Evolutionary conservation across 768 basidiomycete genomes (phyloP).

Genomic region (Termitomyces eurrhizus): DNA sequence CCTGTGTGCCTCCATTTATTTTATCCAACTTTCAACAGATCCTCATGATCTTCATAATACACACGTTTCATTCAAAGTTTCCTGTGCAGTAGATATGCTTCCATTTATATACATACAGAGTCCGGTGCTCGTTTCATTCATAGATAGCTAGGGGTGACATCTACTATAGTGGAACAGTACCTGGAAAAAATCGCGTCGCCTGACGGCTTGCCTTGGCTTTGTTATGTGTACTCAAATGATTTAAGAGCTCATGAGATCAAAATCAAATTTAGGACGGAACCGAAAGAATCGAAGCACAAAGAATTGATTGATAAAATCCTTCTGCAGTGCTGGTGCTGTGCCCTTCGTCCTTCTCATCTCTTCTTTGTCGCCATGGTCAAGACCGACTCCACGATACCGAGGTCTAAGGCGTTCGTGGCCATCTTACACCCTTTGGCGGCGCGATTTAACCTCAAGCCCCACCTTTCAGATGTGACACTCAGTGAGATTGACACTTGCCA

Average conservation of each 20-base stretch:
- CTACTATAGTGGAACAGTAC: neutral
- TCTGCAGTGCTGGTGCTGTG: neutral
- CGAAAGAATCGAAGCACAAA: neutral
- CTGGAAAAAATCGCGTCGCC: neutral
- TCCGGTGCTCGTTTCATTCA: neutral
- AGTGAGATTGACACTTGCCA: constrained; percentile 11
- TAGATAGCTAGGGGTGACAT: neutral
- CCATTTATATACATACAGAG: neutral
- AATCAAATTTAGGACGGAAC: neutral
- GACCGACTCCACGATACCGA: neutral
- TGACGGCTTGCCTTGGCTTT: neutral
- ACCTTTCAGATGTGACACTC: constrained; percentile 20
- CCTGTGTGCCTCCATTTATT: neutral
- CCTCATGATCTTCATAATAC: neutral
- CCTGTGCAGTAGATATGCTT: neutral
- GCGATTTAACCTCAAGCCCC: constrained; percentile 20
- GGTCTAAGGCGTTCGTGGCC: constrained; percentile 13
- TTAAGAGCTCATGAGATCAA: neutral
- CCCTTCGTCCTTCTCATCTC: neutral
- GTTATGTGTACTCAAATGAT: neutral
- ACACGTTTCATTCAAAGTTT: neutral
- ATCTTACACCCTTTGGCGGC: constrained; percentile 20
- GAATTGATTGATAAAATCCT: constrained; percentile 1
- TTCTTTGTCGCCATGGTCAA: constrained; percentile 2
- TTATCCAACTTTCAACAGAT: neutral